phyloP scores from a whole-genome alignment of 2,329 filamentous ascomycete genomes.

The Pseudopyrenochaeta lycopersici region DNA sequence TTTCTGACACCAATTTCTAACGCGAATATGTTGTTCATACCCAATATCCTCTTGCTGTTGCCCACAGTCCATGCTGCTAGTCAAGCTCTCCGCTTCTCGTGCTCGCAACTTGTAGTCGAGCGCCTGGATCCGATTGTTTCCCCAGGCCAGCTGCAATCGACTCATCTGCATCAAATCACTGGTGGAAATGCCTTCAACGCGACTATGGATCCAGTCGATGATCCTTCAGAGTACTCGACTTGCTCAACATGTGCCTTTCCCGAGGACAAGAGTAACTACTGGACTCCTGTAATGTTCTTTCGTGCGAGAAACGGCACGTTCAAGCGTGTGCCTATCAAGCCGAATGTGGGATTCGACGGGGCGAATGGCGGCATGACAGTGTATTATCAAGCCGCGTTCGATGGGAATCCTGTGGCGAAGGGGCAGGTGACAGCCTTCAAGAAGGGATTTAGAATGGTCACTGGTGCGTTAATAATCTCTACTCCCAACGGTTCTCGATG shows the following conservation, averaged over 20 bases:
- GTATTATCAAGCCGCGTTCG: no score
- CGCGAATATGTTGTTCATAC: no score
- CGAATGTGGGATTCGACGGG: no score
- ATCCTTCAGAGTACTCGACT: slow-evolving; percentile 27
- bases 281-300: slow-evolving; percentile 45
- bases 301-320: slow-evolving; percentile 39
- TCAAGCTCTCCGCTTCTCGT: slow-evolving; percentile 36
- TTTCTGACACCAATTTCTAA: no score
- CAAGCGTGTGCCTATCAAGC: slow-evolving; percentile 38
- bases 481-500: no score
- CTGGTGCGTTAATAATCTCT: no score
- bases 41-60: no score
- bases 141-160: slow-evolving; percentile 44
- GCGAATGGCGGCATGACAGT: no score
- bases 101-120: slow-evolving; percentile 45
- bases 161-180: slow-evolving; percentile 52
- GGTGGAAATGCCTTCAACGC: slow-evolving; percentile 58
- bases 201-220: slow-evolving; percentile 50
- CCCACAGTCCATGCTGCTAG: no score
- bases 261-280: slow-evolving; percentile 39
- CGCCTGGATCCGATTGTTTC: slow-evolving; percentile 47
- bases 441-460: no score
- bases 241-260: slow-evolving; percentile 53
- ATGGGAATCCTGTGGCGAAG: no score
- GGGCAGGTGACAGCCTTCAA: no score